Conservation (phyloP, 2,329 filamentous ascomycete genomes). For the Colletotrichum sublineola region DNA sequence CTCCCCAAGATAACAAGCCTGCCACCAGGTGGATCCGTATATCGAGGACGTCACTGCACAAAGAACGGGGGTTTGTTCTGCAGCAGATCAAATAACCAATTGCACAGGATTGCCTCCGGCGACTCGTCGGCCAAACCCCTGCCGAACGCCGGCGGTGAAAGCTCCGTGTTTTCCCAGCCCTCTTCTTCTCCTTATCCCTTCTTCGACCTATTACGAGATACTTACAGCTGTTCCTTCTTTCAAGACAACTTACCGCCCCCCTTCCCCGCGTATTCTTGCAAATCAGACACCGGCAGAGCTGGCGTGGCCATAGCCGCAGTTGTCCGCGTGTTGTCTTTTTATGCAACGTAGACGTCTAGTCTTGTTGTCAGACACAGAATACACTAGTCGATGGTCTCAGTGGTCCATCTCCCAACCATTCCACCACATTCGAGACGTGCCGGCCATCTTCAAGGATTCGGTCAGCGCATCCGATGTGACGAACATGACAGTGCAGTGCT, state of each 20-base stretch:
- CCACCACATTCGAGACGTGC: background rate
- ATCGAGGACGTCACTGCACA: constrained; percentile 4
- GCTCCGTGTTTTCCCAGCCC: constrained; percentile 3
- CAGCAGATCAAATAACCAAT: constrained; percentile 33
- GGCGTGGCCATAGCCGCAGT: constrained; percentile 16
- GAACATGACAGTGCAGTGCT: background rate
- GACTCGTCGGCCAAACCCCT: constrained; percentile 30
- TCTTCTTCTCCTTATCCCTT: constrained; percentile 2
- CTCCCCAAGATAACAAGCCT: background rate
- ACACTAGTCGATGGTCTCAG: background rate
- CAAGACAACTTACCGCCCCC: background rate
- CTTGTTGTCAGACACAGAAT: background rate
- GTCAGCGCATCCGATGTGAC: background rate
- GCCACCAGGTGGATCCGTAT: constrained; percentile 7
- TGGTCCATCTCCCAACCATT: background rate
- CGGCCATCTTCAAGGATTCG: background rate
- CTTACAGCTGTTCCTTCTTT: background rate
- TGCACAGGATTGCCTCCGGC: constrained; percentile 22
- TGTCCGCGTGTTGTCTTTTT: constrained; percentile 24
- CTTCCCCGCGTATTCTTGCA: constrained; percentile 17
- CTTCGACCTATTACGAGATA: background rate
- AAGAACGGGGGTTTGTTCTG: constrained; percentile 13
- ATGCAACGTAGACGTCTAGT: background rate
- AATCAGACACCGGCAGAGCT: background rate
- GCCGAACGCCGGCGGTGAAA: constrained; percentile 37